phyloP scores from a whole-genome alignment of 441 rosid species.

The Raphanus hybrid region DNA sequence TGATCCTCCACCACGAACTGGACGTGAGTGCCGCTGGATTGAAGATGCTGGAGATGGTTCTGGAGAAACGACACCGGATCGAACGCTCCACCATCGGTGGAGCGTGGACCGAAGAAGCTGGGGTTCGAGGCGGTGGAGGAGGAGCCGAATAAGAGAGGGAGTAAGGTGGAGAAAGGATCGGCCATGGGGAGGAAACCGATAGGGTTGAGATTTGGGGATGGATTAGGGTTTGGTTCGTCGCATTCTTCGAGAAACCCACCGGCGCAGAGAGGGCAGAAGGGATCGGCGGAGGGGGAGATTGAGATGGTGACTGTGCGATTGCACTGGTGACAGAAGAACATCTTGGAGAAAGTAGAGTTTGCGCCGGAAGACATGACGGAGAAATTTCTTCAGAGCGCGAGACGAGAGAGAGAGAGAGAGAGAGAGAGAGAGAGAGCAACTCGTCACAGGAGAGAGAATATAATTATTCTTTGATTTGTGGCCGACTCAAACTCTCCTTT shows the following conservation, averaged over 20 bases:
- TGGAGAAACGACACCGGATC: conserved; percentile 51
- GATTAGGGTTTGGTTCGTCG: conserved; percentile 47
- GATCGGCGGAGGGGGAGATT: conserved; percentile 48
- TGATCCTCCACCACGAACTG: conserved; percentile 58
- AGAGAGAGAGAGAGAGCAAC: background rate
- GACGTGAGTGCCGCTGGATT: conserved; percentile 57
- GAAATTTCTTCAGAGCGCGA: conserved; percentile 30
- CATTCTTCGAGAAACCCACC: conserved; percentile 57
- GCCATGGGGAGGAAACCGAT: conserved; percentile 38
- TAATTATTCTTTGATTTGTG: background rate
- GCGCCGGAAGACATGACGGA: conserved; percentile 52
- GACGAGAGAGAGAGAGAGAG: conserved; percentile 7
- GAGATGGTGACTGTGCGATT: conserved; percentile 50
- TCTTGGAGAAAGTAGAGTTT: conserved; percentile 39
- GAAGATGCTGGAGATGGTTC: conserved; percentile 51
- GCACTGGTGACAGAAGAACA: conserved; percentile 58
- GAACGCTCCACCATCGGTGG: conserved; percentile 33
- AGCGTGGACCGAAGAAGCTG: conserved; percentile 35
- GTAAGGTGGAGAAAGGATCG: conserved; percentile 41
- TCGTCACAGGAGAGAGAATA: background rate
- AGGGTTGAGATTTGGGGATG: conserved; percentile 14
- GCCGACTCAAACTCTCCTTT: background rate
- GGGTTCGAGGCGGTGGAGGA: conserved; percentile 26
- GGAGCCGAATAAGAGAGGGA: conserved; percentile 40
- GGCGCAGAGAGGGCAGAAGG: conserved; percentile 53